A percentile compares a stretch with the other conserved stretches of the same genome.
phyloP scores from a whole-genome alignment of 1,139 yeast genomes.

The Scheffersomyces stambukii region DNA sequence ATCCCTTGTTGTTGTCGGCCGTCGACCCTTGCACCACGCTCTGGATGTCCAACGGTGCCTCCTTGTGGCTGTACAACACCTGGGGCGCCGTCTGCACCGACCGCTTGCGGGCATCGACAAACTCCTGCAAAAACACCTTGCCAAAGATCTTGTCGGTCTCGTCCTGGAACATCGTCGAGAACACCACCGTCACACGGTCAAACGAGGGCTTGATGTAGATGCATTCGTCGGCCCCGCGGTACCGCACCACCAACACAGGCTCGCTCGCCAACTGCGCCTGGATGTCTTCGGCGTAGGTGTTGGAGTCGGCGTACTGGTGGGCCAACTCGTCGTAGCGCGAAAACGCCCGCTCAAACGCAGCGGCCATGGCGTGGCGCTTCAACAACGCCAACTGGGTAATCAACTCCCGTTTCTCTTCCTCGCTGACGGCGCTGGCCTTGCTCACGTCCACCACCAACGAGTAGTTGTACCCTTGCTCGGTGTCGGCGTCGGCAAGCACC shows the following conservation, averaged over 20 bases:
- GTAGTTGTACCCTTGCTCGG: constrained; percentile 81
- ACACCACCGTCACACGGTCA: constrained; percentile 94
- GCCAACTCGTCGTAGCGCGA: constrained; percentile 70
- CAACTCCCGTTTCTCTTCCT: constrained; percentile 46
- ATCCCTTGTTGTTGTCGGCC: constrained; percentile 56
- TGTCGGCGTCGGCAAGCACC: constrained; percentile 21
- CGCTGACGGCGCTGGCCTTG: constrained; percentile 31
- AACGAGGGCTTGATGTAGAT: constrained; percentile 88
- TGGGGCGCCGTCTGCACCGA: constrained; percentile 98
- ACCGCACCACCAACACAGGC: constrained; percentile 69
- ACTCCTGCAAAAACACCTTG: constrained; percentile 92
- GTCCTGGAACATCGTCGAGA: constrained; percentile 91
- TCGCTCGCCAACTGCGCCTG: constrained; percentile 48
- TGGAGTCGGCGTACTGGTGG: constrained; percentile 42
- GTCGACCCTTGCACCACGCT: constrained; percentile 25
- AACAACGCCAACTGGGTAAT: constrained; percentile 66
- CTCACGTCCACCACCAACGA: constrained; percentile 67
- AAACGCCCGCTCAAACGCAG: constrained; percentile 89
- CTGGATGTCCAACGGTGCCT: constrained; percentile 87
- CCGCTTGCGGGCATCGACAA: constrained; percentile 92
- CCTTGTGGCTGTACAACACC: constrained; percentile 83
- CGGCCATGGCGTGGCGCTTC: constrained; percentile 85
- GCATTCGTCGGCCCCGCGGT: constrained; percentile 84
- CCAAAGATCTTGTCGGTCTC: constrained; percentile 96
- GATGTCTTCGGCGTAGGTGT: constrained; percentile 48